Percentiles rank a stretch among this genome's conserved stretches.
These are phyloP conservation scores for Apiospora aurea DNA, from an alignment of 2,329 filamentous ascomycete species.

Conservation along the genomic window DNA sequence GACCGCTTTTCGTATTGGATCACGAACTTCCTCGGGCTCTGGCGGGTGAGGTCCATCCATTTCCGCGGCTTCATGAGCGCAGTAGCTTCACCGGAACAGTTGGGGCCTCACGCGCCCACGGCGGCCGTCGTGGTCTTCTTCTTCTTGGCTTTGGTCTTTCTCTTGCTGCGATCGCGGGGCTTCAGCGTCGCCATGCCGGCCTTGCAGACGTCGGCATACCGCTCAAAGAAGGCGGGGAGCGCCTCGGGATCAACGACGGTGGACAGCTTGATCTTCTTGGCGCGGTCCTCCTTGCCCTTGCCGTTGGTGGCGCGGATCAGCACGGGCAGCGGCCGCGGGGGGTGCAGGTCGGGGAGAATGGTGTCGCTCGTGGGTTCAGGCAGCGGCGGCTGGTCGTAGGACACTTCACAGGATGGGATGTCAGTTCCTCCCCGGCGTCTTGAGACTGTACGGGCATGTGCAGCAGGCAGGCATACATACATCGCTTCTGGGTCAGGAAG, in stretches of 20 bases:
- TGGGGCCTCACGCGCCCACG: background rate
- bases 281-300: slow-evolving; percentile 65
- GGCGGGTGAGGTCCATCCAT: background rate
- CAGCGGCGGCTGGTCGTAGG: slow-evolving; percentile 50
- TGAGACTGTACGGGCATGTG: background rate
- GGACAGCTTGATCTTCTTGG: slow-evolving; percentile 75
- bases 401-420: slow-evolving; percentile 44
- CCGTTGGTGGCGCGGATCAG: slow-evolving; percentile 87
- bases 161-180: slow-evolving; percentile 90
- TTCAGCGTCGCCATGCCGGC: slow-evolving; percentile 87
- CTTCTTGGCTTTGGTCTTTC: slow-evolving; percentile 79
- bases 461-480: slow-evolving; percentile 52
- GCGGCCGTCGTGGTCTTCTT: slow-evolving; percentile 58
- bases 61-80: background rate
- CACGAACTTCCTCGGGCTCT: background rate
- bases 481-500: slow-evolving; percentile 78
- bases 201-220: slow-evolving; percentile 93
- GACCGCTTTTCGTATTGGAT: background rate
- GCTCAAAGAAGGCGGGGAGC: slow-evolving; percentile 80
- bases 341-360: slow-evolving; percentile 66
- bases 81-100: background rate
- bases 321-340: slow-evolving; percentile 69
- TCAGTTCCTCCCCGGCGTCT: slow-evolving; percentile 1
- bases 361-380: slow-evolving; percentile 53
- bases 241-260: slow-evolving; percentile 81